Conservation (phyloP, 2,329 filamentous ascomycete genomes). For the Xylogone sp. region DNA sequence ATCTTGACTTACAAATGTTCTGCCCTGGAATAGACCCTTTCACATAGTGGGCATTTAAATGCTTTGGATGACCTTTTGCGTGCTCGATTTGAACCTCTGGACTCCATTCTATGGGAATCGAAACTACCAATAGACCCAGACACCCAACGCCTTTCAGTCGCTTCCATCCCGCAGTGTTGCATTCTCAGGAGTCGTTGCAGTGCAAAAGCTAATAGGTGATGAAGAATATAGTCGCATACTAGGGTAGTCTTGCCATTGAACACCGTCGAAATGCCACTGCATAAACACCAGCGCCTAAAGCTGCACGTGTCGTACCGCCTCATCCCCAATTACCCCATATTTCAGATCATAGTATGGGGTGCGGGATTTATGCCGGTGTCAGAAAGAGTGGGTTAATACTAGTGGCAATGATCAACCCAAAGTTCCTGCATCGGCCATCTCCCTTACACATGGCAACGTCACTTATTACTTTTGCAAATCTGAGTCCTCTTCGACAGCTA, state of each 20-base stretch:
- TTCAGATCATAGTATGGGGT: neutral
- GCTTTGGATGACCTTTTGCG: slow-evolving; percentile 72
- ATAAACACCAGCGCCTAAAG: no score
- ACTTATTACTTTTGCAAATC: no score
- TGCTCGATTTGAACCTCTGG: neutral
- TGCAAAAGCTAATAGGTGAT: neutral
- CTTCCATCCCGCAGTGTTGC: neutral
- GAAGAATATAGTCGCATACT: neutral
- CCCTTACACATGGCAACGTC: no score
- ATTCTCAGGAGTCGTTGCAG: neutral
- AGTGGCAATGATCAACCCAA: no score
- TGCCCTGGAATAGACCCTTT: slow-evolving; percentile 88
- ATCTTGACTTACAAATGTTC: slow-evolving; percentile 73
- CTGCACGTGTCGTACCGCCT: no score
- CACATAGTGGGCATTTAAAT: slow-evolving; percentile 80
- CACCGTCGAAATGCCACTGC: no score
- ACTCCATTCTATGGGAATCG: neutral
- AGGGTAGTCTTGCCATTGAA: neutral
- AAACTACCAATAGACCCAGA: neutral
- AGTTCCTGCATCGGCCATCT: no score
- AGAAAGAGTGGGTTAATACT: no score
- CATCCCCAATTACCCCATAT: neutral
- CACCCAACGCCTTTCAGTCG: neutral
- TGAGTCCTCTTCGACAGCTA: no score
- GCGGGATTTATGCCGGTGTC: no score